Evolutionary conservation across 305 asterid species (phyloP), one percentile per base, ranked within the genome.

Genomic region (Salvia sclarea): DNA sequence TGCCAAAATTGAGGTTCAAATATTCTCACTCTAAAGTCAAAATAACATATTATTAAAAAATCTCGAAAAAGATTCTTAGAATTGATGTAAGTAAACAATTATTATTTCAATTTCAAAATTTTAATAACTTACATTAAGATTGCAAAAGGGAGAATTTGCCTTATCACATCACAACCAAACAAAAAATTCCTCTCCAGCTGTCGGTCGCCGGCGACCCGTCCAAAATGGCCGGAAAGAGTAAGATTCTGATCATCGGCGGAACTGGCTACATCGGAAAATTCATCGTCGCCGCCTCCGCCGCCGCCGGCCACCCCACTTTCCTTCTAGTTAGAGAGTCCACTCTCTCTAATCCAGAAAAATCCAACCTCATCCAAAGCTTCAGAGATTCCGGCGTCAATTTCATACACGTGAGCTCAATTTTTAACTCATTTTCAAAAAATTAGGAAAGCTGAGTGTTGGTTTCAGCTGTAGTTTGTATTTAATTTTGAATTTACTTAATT

Each of bases 211-310:
- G 75, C 18, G 45, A 67, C 18, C 50, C 44, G 8, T 45, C 37
- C 38, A 37, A 48, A 61, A 81, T 83, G 91, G 81, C 68, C 44
- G 79, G 64, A 47, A 83, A 66, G 40, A 77, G 78, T 58, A 81
- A 61, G 79, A 81, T 83, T 74, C 66, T 85, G 74, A 53, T 83
- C 1, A 79, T 79, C 17, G 85, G 88, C 31, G 91, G 82, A 8
- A 79, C 82, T 7, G 85, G 91, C 17, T 73, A 75, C 81, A 83
- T 85, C 11, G 86, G 85, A 8, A 83, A 79, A 21, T 83, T 78
- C 80, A 75, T 81, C 21, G 86, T 79, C 0, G 77, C 69, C 48
- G 84, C 86, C 54, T 73, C 83, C 70, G 67, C 71, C 28, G 71
- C 37, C 13, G 78, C 77, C 48, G 85, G 76, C 14, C 85, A 83